phyloP scores from a whole-genome alignment of 2,329 filamentous ascomycete species.

The Venturia carpophila region DNA sequence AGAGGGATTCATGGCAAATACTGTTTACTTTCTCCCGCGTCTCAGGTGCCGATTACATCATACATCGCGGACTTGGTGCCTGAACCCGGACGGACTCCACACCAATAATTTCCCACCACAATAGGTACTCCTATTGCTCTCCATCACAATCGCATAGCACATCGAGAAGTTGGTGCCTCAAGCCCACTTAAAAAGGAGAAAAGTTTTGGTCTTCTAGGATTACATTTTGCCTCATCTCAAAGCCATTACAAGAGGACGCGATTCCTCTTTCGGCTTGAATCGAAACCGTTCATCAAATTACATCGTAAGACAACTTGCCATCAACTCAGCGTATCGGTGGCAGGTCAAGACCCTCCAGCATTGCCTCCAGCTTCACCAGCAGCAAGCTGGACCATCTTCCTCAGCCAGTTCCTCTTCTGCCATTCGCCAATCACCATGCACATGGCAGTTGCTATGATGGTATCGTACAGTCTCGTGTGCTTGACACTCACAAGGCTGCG shows the following conservation, averaged over 20 bases:
- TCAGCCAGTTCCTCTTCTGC: conserved; percentile 23
- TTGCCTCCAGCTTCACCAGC: conserved; percentile 10
- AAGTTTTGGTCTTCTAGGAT: background rate
- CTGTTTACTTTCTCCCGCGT: background rate
- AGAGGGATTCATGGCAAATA: background rate
- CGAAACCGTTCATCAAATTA: too few relatives aligned
- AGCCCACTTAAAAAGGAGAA: too few relatives aligned
- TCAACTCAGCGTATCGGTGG: too few relatives aligned
- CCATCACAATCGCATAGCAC: too few relatives aligned
- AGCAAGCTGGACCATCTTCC: background rate
- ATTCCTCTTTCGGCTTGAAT: too few relatives aligned
- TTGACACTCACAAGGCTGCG: conserved; percentile 3
- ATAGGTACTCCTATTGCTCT: too few relatives aligned
- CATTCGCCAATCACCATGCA: conserved; percentile 30
- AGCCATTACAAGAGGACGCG: too few relatives aligned
- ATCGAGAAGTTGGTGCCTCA: too few relatives aligned
- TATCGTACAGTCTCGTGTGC: conserved; percentile 25
- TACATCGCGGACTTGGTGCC: background rate
- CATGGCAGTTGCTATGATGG: conserved; percentile 28
- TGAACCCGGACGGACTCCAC: background rate
- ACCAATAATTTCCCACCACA: background rate
- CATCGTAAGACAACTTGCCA: too few relatives aligned
- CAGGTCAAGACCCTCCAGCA: background rate
- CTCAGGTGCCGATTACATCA: background rate
- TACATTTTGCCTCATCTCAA: too few relatives aligned